These are phyloP conservation scores for Fusarium sp. DNA, from an alignment of 2,329 filamentous ascomycete species.

Conservation along the genomic window DNA sequence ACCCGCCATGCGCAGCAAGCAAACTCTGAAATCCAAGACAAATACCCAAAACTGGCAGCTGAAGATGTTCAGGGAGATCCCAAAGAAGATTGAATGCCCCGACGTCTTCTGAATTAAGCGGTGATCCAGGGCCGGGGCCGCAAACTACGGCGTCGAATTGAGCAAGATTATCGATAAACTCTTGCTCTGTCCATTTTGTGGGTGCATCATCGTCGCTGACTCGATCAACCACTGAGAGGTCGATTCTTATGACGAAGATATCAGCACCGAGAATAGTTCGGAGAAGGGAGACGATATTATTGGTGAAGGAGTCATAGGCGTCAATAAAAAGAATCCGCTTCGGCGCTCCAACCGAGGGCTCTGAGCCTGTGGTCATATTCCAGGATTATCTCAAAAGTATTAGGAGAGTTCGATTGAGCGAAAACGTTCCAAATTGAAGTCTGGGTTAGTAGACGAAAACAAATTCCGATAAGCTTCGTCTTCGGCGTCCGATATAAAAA, in stretches of 20 bases:
- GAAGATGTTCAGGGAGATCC: slow-evolving; percentile 65
- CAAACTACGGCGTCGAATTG: slow-evolving; percentile 87
- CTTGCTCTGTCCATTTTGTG: slow-evolving; percentile 55
- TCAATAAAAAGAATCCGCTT: slow-evolving; percentile 84
- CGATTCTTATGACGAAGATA: slow-evolving; percentile 61
- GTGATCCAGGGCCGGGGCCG: slow-evolving; percentile 89
- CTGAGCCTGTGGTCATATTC: slow-evolving; percentile 36
- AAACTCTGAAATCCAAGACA: slow-evolving; percentile 91
- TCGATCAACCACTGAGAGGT: slow-evolving; percentile 60
- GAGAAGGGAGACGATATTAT: slow-evolving; percentile 90
- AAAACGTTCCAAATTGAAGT: neutral
- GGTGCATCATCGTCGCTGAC: slow-evolving; percentile 2
- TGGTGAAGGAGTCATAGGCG: slow-evolving; percentile 96
- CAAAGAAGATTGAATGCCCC: slow-evolving; percentile 84
- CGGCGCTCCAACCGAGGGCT: slow-evolving; percentile 18
- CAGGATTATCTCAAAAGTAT: neutral
- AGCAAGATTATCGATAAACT: slow-evolving; percentile 52
- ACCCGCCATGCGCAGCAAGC: slow-evolving; percentile 72
- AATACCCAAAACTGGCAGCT: slow-evolving; percentile 85
- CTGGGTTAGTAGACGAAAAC: neutral
- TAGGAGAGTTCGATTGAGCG: neutral
- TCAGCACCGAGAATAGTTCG: slow-evolving; percentile 73
- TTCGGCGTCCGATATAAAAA: slow-evolving; percentile 17
- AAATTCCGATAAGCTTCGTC: slow-evolving; percentile 10
- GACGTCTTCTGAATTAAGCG: slow-evolving; percentile 76